Percentiles rank a stretch among this genome's conserved stretches.
These are phyloP conservation scores for Phyllosticta citribraziliensis DNA, from an alignment of 2,329 filamentous ascomycete species.

Conservation along the genomic window DNA sequence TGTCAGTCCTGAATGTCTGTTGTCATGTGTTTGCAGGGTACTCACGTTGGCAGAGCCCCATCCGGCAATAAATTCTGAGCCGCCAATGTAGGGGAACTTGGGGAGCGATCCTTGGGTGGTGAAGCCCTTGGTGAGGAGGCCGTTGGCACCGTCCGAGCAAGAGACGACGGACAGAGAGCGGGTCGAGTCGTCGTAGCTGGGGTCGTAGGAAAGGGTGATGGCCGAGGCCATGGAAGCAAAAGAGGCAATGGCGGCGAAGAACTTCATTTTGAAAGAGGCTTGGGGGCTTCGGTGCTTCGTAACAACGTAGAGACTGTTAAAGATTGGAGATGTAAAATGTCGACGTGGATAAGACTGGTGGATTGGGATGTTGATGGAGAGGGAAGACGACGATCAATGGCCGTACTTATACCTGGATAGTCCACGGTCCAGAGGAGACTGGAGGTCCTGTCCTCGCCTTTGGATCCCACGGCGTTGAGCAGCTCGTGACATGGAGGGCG, in stretches of 20 bases:
- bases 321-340: neutral
- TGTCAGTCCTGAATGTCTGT: neutral
- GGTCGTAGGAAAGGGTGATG: constrained; percentile 56
- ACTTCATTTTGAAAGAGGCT: constrained; percentile 9
- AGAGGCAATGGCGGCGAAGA: constrained; percentile 9
- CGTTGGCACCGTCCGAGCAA: constrained; percentile 60
- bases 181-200: constrained; percentile 53
- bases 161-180: constrained; percentile 49
- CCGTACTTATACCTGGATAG: neutral
- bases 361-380: neutral
- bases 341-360: neutral
- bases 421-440: neutral
- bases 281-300: neutral
- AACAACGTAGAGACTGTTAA: neutral
- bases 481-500: neutral
- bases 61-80: constrained; percentile 36
- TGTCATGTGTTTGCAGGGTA: neutral
- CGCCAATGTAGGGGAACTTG: constrained; percentile 40
- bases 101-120: constrained; percentile 36
- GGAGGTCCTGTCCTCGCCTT: neutral
- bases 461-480: neutral
- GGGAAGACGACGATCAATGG: neutral
- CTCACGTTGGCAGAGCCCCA: constrained; percentile 33
- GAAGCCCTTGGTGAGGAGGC: constrained; percentile 54
- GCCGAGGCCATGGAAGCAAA: constrained; percentile 10